Evolutionary conservation across 306 rosid species (phyloP), one percentile per base, ranked within the genome.

Genomic region (Dicorynia guianensis): DNA sequence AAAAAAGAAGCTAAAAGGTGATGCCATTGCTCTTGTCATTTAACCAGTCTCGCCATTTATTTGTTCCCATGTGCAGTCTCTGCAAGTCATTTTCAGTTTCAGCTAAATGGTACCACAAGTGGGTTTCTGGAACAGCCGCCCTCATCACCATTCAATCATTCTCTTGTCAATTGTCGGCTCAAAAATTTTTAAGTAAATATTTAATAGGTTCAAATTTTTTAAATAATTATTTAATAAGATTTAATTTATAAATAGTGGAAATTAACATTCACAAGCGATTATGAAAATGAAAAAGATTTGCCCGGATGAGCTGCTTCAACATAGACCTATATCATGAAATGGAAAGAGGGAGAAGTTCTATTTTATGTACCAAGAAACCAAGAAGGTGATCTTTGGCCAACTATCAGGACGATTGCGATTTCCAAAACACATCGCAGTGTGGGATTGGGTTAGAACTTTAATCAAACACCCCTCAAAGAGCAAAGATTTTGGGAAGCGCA

Each of bases 21-120:
- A 38, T 62, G 44, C 18, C 76, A 18, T 19, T 30, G 49, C 11
- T n/a, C 66, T 82, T 75, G 76, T 70, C 69, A 0, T 64, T 6
- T 38, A 18, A 25, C 34, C 33, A 64, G 49, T 34, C 11, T 46
- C 4, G 18, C 50, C 53, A 44, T 72, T 40, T 54, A 47, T 4
- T 63, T 60, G 63, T 20, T 46, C 14, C 69, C 84, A 80, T 85
- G 85, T 85, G 89, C 86, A 42, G 43, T 69, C 72, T 50, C 62
- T 71, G 71, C 0, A 6, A 10, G 84, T 85, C 84, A 67, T 49
- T 18, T 64, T 78, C 84, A 70, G 10, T 18, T 64, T 78, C 84
- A 70, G 10, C 19, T n/a, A 12, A 44, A 44, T 47, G 48, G 39
- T 48, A 56, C 74, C n/a, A 55, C 55, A 50, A 11, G 46, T 36